Evolutionary conservation across 2,329 filamentous ascomycete genomes (phyloP).

Genomic region (Aureobasidium zeae): DNA sequence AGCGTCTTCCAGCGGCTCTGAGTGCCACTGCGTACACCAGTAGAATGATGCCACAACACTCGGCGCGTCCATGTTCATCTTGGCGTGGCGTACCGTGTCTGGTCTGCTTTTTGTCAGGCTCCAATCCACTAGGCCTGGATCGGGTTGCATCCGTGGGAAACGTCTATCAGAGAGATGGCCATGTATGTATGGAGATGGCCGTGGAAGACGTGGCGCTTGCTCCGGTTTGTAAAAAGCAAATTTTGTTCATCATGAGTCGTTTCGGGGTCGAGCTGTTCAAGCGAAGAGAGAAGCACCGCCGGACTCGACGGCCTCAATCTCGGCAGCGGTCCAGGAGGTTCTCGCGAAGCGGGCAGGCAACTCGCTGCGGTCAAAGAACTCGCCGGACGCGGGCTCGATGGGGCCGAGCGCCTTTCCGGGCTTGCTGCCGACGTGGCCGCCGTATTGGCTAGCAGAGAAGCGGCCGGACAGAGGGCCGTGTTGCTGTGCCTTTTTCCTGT

Average conservation of each 20-base stretch:
- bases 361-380: slow-evolving; percentile 83
- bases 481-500: slow-evolving; percentile 69
- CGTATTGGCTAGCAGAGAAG: slow-evolving; percentile 22
- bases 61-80: not conserved
- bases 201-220: slow-evolving; percentile 9
- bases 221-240: slow-evolving; percentile 5
- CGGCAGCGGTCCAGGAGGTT: slow-evolving; percentile 60
- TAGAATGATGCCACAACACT: not conserved
- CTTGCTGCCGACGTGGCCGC: slow-evolving; percentile 46
- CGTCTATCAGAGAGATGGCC: not conserved
- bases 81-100: not conserved
- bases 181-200: not conserved
- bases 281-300: slow-evolving; percentile 66
- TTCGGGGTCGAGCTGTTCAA: slow-evolving; percentile 24
- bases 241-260: slow-evolving; percentile 3
- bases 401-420: slow-evolving; percentile 64
- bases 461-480: slow-evolving; percentile 54
- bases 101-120: slow-evolving; percentile 4
- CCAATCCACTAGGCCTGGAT: not conserved
- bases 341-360: slow-evolving; percentile 77
- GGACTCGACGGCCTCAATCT: slow-evolving; percentile 94
- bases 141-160: slow-evolving; percentile 3
- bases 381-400: slow-evolving; percentile 59
- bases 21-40: not conserved
- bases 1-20: not conserved